phyloP scores from a whole-genome alignment of 768 basidiomycete species.

The Psilocybe cubensis region DNA sequence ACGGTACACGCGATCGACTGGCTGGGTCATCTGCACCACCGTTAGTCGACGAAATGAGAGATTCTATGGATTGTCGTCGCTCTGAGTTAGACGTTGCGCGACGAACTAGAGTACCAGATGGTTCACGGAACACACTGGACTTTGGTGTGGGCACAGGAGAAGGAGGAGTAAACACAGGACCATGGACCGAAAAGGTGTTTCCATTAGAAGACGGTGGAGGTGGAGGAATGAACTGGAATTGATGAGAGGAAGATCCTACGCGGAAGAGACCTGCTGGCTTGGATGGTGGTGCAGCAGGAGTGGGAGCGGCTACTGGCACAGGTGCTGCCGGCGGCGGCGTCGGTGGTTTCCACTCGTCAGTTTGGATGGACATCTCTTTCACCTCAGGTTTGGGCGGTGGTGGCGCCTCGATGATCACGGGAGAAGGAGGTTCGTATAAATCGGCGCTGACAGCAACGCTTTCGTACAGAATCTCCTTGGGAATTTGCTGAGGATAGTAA shows the following conservation, averaged over 20 bases:
- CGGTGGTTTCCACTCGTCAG: constrained; percentile 69
- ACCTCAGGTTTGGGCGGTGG: constrained; percentile 70
- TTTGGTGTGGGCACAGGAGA: constrained; percentile 43
- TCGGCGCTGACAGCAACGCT: constrained; percentile 46
- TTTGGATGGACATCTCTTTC: constrained; percentile 80
- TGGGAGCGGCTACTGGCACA: constrained; percentile 32
- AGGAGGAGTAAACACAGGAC: constrained; percentile 34
- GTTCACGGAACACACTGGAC: constrained; percentile 52
- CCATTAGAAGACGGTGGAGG: constrained; percentile 34
- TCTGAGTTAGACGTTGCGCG: constrained; percentile 61
- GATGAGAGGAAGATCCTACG: constrained; percentile 54
- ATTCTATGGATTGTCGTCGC: constrained; percentile 74
- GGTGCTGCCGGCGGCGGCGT: constrained; percentile 42
- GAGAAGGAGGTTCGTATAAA: constrained; percentile 39
- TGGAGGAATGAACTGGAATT: constrained; percentile 70
- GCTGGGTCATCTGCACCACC: constrained; percentile 46
- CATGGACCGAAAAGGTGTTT: constrained; percentile 26
- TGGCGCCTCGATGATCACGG: constrained; percentile 40
- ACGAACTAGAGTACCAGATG: constrained; percentile 50
- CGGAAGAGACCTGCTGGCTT: constrained; percentile 50
- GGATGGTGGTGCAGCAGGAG: constrained; percentile 22
- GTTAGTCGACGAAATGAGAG: constrained; percentile 55
- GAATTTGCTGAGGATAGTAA: constrained; percentile 34
- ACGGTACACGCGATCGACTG: constrained; percentile 62
- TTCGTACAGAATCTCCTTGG: constrained; percentile 49